Evolutionary conservation across 1,139 yeast genomes (phyloP).

Genomic region (Arxiozyma heterogenica): DNA sequence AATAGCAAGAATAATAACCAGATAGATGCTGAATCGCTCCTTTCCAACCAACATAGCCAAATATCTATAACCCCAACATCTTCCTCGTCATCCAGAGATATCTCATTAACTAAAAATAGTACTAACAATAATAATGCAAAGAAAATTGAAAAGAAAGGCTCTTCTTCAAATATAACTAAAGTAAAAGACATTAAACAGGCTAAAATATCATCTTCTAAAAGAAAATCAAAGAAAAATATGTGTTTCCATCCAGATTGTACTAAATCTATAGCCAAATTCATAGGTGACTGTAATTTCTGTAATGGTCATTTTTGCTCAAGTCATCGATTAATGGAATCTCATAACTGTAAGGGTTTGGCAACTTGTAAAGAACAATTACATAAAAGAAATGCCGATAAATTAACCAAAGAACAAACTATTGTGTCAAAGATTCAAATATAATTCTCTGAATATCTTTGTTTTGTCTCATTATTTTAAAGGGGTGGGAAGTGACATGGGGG

Average conservation of each 20-base stretch:
- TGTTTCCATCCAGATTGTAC: slow-evolving; percentile 59
- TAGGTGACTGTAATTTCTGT: slow-evolving; percentile 82
- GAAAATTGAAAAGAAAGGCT: background rate
- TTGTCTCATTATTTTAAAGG: no score
- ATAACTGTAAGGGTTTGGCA: slow-evolving; percentile 68
- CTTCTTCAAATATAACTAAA: background rate
- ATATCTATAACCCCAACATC: background rate
- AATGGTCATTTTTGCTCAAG: slow-evolving; percentile 81
- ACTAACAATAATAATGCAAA: background rate
- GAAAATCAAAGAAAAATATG: slow-evolving; percentile 46
- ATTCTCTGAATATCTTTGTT: no score
- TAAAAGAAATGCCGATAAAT: slow-evolving; percentile 42
- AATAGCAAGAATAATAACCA: no score
- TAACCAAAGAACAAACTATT: slow-evolving; percentile 40
- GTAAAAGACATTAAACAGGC: background rate
- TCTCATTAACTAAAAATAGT: background rate
- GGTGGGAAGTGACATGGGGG: no score
- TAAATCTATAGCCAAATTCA: slow-evolving; percentile 66
- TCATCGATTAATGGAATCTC: slow-evolving; percentile 81
- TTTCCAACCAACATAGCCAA: background rate
- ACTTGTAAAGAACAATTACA: slow-evolving; percentile 76
- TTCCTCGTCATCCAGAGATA: background rate
- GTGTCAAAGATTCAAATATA: slow-evolving; percentile 35
- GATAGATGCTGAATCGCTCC: background rate
- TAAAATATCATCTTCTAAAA: slow-evolving; percentile 5